Conservation (phyloP, 306 rosid genomes). For the Vicia faba region DNA sequence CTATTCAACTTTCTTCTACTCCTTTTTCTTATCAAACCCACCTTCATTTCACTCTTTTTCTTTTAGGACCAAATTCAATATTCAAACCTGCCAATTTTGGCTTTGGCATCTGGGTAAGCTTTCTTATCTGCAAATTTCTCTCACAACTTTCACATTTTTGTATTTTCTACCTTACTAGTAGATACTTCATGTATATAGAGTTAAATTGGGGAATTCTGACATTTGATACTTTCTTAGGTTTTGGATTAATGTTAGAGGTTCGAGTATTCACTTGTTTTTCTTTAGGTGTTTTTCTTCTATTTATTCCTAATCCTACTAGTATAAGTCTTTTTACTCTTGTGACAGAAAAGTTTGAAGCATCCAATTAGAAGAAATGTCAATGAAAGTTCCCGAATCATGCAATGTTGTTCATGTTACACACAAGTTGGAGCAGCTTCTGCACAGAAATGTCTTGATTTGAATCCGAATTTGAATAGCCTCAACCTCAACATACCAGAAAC, state of each 20-base stretch:
- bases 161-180: neutral
- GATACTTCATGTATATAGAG: neutral
- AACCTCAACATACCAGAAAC: conserved; percentile 37
- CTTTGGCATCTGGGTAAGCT: conserved; percentile 33
- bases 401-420: conserved; percentile 44
- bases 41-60: conserved; percentile 30
- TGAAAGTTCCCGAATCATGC: conserved; percentile 31
- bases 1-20: conserved; percentile 5
- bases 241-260: neutral
- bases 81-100: conserved; percentile 31
- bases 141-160: neutral
- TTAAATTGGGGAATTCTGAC: neutral
- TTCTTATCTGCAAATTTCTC: neutral
- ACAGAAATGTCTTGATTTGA: conserved; percentile 35
- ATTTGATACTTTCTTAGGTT: neutral
- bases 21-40: neutral
- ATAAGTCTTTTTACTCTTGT: too few relatives aligned
- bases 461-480: conserved; percentile 30
- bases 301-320: too few relatives aligned
- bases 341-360: conserved; percentile 55
- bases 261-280: neutral
- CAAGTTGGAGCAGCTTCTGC: conserved; percentile 35
- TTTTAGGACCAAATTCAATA: conserved; percentile 39
- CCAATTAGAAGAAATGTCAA: conserved; percentile 37
- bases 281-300: too few relatives aligned